Base-by-base conservation (phyloP, 345 rosid genomes). In the Durio zibethinus region DNA sequence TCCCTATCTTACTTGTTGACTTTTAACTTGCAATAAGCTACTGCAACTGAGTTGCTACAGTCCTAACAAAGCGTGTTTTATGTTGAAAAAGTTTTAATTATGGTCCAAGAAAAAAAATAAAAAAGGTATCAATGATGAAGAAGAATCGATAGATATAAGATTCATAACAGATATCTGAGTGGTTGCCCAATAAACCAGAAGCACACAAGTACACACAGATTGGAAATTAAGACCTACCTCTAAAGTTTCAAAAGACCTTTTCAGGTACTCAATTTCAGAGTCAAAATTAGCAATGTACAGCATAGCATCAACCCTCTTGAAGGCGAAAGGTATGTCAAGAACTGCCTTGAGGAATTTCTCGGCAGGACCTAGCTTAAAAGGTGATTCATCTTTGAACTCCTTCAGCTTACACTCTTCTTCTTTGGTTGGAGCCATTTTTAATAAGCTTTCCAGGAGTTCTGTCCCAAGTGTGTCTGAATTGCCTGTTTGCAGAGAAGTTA, bases 341-440 rank as follows among this genome's bases (percentile, higher is more conserved):
- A 95, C 78, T 9, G 90, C 91, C 85, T 81, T 95, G 52, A 95
- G 93, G 70, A 95, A 95, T 78, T 90, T 95, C 86, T 95, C 99
- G 1, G 99, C 98, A 57, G 94, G 94, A 16, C 97, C 98, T 18
- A 92, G 80, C 83, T 93, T 93, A 72, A 82, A 73, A 7, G 90
- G 97, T 1, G 94, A 87, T 81, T 89, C 96, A 68, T 88, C 93
- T 63, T 90, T 90, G 88, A 87, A 90, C 72, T 90, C 96, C 77
- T 84, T 89, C 72, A 95, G 85, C 77, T 89, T 95, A 6, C 59
- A 82, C 77, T 91, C 97, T 85, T 96, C 98, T 78, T 94, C 99
- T 83, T 91, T 87, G 0, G 93, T 89, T 35, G 97, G 98, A 74
- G 98, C 93, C 99, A 96, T 96, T 88, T 92, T 96, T 69, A 92